Evolutionary conservation across 1,284 basidiomycete species (phyloP).

Genomic region (Malassezia slooffiae): DNA sequence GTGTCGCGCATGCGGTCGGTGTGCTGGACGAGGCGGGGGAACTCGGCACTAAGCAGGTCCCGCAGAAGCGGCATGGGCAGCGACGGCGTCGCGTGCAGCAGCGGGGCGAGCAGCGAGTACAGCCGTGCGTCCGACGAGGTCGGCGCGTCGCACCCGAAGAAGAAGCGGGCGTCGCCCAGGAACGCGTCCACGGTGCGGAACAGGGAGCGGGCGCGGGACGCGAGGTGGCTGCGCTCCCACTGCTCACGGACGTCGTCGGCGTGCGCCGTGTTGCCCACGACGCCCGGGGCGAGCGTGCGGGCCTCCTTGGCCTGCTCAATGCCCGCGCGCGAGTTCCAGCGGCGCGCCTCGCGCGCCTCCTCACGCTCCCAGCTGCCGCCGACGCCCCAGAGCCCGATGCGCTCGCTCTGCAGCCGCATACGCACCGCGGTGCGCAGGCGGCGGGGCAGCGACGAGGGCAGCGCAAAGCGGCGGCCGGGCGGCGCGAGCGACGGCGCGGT

Average conservation of each 20-base stretch:
- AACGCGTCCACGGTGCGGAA: slow-evolving; percentile 17
- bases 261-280: neutral
- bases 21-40: slow-evolving; percentile 15
- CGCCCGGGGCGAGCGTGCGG: neutral
- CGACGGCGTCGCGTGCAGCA: slow-evolving; percentile 12
- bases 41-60: slow-evolving; percentile 12
- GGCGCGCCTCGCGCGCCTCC: slow-evolving; percentile 16
- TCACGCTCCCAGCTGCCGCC: slow-evolving; percentile 22
- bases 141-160: slow-evolving; percentile 3
- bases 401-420: slow-evolving; percentile 19
- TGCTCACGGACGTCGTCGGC: slow-evolving; percentile 6
- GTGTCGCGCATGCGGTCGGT: slow-evolving; percentile 8
- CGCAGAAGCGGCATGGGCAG: slow-evolving; percentile 19
- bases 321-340: slow-evolving; percentile 21
- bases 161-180: neutral
- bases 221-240: slow-evolving; percentile 16
- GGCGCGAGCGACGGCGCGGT: slow-evolving; percentile 15
- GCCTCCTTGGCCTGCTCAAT: slow-evolving; percentile 17
- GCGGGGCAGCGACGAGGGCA: slow-evolving; percentile 22
- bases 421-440: slow-evolving; percentile 28
- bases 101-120: slow-evolving; percentile 26
- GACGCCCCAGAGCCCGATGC: slow-evolving; percentile 21
- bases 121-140: slow-evolving; percentile 21
- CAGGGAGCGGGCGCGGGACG: slow-evolving; percentile 13
- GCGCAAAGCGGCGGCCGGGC: slow-evolving; percentile 1